Percentiles rank a stretch among this genome's conserved stretches.
phyloP scores from a whole-genome alignment of 257 asterid species.

The Paulownia fortunei region DNA sequence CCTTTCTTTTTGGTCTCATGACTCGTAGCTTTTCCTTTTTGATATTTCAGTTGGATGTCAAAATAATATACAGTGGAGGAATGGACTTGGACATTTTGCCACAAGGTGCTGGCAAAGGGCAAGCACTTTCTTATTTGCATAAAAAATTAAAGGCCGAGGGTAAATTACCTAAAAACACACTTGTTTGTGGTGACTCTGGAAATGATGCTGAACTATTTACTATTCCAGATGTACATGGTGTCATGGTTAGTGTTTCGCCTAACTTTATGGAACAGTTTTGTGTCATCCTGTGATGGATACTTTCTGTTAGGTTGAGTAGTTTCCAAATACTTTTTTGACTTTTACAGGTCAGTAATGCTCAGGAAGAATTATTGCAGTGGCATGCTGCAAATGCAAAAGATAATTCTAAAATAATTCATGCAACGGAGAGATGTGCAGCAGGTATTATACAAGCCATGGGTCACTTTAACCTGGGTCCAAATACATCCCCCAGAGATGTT shows the following conservation, averaged over 20 bases:
- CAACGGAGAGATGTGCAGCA: constrained; percentile 94
- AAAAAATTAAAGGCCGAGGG: constrained; percentile 68
- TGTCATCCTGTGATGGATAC: constrained; percentile 23
- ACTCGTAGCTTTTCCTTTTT: constrained; percentile 28
- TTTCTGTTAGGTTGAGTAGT: constrained; percentile 23
- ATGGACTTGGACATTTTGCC: constrained; percentile 95
- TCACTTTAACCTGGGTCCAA: constrained; percentile 91
- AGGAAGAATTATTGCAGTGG: constrained; percentile 98
- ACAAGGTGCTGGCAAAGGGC: constrained; percentile 99
- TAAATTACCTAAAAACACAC: constrained; percentile 78
- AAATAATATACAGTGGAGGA: constrained; percentile 98
- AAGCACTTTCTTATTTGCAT: constrained; percentile 96
- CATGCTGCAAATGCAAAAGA: constrained; percentile 83
- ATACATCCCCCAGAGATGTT: constrained; percentile 82
- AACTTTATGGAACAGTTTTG: constrained; percentile 18
- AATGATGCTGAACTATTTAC: constrained; percentile 93
- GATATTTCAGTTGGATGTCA: constrained; percentile 79
- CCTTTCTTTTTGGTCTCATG: constrained; percentile 22
- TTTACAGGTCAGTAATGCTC: constrained; percentile 90
- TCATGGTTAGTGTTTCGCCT: constrained; percentile 73
- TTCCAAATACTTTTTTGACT: constrained; percentile 7
- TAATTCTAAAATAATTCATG: constrained; percentile 85
- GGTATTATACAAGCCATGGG: constrained; percentile 97
- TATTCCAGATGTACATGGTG: constrained; percentile 91
- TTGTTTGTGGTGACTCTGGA: constrained; percentile 98